phyloP scores from a whole-genome alignment of 2,329 filamentous ascomycete genomes.

The Fusarium concolor region DNA sequence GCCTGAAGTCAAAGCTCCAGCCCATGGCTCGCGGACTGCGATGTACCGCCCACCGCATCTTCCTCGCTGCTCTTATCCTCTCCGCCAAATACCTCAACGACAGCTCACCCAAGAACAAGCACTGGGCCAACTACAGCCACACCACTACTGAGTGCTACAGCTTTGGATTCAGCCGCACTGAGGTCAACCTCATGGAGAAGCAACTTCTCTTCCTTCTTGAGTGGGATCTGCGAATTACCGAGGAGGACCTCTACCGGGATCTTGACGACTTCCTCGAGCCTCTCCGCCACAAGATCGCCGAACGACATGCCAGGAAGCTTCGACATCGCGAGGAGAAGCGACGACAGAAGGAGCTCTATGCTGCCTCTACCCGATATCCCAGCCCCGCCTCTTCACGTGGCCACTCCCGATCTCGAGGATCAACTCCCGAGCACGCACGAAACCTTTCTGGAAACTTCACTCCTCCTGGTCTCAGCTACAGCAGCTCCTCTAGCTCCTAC shows the following conservation, averaged over 20 bases:
- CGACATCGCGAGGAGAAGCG: conserved; percentile 61
- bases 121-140: conserved; percentile 95
- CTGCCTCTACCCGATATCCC: conserved; percentile 55
- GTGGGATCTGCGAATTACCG: conserved; percentile 89
- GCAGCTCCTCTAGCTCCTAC: conserved; percentile 63
- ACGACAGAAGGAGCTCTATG: conserved; percentile 54
- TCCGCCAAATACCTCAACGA: conserved; percentile 98
- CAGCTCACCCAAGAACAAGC: conserved; percentile 99
- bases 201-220: conserved; percentile 94
- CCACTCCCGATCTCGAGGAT: conserved; percentile 56
- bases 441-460: conserved; percentile 51
- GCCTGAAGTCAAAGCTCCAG: conserved; percentile 85
- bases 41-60: conserved; percentile 98
- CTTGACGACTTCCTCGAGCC: conserved; percentile 90
- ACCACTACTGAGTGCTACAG: conserved; percentile 72
- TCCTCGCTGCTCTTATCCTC: conserved; percentile 85
- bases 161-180: conserved; percentile 93
- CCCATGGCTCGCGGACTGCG: conserved; percentile 95
- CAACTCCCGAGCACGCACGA: conserved; percentile 56
- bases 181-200: conserved; percentile 99
- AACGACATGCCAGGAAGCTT: conserved; percentile 63
- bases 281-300: conserved; percentile 72
- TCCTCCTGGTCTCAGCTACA: conserved; percentile 63
- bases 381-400: conserved; percentile 61
- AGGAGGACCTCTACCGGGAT: conserved; percentile 87